phyloP scores from a whole-genome alignment of 345 rosid species.

The Lepidium didymum region DNA sequence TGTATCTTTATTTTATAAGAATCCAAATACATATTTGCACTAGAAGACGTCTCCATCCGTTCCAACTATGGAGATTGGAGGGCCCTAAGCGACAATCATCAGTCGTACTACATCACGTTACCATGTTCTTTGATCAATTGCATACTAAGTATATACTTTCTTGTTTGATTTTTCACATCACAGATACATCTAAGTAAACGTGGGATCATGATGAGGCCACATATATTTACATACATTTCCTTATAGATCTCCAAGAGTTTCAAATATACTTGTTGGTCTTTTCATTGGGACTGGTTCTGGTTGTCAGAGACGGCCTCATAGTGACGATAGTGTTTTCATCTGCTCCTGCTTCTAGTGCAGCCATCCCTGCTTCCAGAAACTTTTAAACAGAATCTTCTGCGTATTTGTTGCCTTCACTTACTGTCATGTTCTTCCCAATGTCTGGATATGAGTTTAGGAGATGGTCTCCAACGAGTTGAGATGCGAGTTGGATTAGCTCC shows the following conservation, averaged over 20 bases:
- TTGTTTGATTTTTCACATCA: neutral
- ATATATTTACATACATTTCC: slow-evolving; percentile 13
- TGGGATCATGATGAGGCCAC: neutral
- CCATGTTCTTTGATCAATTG: slow-evolving; percentile 8
- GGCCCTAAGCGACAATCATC: neutral
- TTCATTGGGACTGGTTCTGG: slow-evolving; percentile 19
- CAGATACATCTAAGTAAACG: neutral
- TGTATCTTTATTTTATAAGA: too few species aligned
- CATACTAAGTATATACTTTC: neutral
- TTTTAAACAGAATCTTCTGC: slow-evolving; percentile 86
- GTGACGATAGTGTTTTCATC: slow-evolving; percentile 80
- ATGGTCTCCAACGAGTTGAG: slow-evolving; percentile 90
- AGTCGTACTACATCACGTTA: neutral
- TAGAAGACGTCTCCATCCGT: neutral
- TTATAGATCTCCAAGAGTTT: slow-evolving; percentile 7
- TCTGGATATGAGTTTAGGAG: slow-evolving; percentile 74
- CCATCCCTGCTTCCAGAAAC: slow-evolving; percentile 88
- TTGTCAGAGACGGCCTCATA: slow-evolving; percentile 87
- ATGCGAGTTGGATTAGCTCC: slow-evolving; percentile 92
- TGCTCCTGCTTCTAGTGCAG: slow-evolving; percentile 91
- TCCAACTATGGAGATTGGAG: slow-evolving; percentile 9
- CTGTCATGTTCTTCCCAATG: slow-evolving; percentile 84
- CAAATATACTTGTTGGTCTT: slow-evolving; percentile 7
- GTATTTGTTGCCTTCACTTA: slow-evolving; percentile 71
- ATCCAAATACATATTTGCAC: neutral